These are phyloP conservation scores for Boletus coffeatus DNA, from an alignment of 1,284 basidiomycete genomes.

Conservation along the genomic window DNA sequence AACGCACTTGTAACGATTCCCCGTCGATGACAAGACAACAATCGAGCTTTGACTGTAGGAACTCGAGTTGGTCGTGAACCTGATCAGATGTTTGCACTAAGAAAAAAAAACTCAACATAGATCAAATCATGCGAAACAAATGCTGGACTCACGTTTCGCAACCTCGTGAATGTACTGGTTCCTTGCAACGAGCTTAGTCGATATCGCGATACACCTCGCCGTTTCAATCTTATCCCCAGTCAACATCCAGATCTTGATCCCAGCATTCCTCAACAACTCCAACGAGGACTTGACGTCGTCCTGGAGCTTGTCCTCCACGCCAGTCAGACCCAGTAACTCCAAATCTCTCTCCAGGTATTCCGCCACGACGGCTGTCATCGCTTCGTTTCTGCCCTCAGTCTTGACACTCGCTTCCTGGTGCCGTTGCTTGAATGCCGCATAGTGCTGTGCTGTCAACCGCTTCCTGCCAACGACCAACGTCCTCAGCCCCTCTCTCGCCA, in stretches of 20 bases:
- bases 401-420: slow-evolving; percentile 76
- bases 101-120: slow-evolving; percentile 8
- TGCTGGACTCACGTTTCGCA: slow-evolving; percentile 70
- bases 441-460: slow-evolving; percentile 64
- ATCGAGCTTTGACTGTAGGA: slow-evolving; percentile 91
- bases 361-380: slow-evolving; percentile 70
- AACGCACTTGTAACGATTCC: slow-evolving; percentile 82
- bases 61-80: slow-evolving; percentile 88
- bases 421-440: slow-evolving; percentile 68
- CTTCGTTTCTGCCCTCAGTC: slow-evolving; percentile 78
- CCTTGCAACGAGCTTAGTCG: slow-evolving; percentile 91
- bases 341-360: slow-evolving; percentile 85
- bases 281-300: slow-evolving; percentile 94
- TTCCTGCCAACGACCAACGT: slow-evolving; percentile 93
- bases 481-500: slow-evolving; percentile 94
- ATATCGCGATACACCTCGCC: slow-evolving; percentile 96
- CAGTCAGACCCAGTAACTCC: slow-evolving; percentile 91
- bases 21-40: slow-evolving; percentile 99
- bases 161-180: slow-evolving; percentile 99
- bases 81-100: slow-evolving; percentile 81
- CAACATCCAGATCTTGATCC: slow-evolving; percentile 99
- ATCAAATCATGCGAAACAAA: background rate
- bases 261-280: slow-evolving; percentile 92
- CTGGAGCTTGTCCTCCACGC: slow-evolving; percentile 98
- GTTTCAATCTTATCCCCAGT: slow-evolving; percentile 99